A percentile compares a stretch with the other conserved stretches of the same genome.
Evolutionary conservation across 73 alveolate species (phyloP).

Genomic region (Breviolum minutum): DNA sequence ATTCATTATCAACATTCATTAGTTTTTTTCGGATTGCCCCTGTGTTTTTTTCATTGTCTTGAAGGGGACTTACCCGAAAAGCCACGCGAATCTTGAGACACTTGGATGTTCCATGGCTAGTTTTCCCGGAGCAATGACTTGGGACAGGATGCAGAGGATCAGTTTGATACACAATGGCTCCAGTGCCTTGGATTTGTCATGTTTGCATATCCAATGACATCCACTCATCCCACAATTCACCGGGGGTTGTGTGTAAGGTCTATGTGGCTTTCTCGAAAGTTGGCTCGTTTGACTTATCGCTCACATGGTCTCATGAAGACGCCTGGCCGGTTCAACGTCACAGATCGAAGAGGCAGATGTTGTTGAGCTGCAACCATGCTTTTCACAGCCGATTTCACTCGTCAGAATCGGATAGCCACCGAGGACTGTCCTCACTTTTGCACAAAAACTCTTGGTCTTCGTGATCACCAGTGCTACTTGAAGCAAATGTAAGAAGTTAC

Average conservation of each 20-base stretch:
- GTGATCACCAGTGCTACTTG: constrained; percentile 83
- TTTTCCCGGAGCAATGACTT: background rate
- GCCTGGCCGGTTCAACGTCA: background rate
- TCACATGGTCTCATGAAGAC: constrained; percentile 71
- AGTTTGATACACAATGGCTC: constrained; percentile 16
- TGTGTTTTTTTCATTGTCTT: background rate
- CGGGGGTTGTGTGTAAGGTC: constrained; percentile 11
- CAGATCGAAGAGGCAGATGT: no score
- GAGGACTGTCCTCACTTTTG: constrained; percentile 32
- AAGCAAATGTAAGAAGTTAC: background rate
- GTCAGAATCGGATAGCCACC: background rate
- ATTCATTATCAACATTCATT: no score
- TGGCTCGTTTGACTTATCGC: constrained; percentile 85
- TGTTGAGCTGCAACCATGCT: no score
- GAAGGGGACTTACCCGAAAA: background rate
- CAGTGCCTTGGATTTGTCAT: background rate
- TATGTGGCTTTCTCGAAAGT: constrained; percentile 44
- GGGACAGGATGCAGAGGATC: constrained; percentile 30
- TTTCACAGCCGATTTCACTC: no score
- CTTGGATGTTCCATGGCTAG: background rate
- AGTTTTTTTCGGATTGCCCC: background rate
- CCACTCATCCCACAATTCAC: background rate
- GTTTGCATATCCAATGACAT: background rate
- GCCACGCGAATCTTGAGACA: no score
- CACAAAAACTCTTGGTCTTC: constrained; percentile 37